Evolutionary conservation across 305 asterid genomes (phyloP).

Genomic region (Fraxinus velutina): DNA sequence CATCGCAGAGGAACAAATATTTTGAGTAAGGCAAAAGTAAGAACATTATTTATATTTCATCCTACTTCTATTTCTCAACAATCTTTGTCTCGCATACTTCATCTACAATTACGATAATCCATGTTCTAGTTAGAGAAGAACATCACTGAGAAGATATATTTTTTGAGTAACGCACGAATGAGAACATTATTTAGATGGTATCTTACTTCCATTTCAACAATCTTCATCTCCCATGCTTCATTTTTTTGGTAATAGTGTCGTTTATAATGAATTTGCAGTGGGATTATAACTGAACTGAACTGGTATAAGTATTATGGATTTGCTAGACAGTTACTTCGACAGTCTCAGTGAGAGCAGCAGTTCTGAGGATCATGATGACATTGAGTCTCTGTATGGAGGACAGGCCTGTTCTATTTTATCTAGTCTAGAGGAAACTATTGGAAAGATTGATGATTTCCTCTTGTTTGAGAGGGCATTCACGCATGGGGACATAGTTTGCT

Average conservation of each 20-base stretch:
- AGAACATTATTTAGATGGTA: not conserved
- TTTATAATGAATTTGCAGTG: conserved; percentile 21
- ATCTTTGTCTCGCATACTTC: not conserved
- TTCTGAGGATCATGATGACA: conserved; percentile 76
- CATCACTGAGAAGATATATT: not conserved
- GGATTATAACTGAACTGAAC: not conserved
- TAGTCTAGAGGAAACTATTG: conserved; percentile 73
- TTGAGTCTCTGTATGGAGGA: conserved; percentile 63
- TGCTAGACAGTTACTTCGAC: conserved; percentile 57
- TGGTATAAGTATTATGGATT: conserved; percentile 54
- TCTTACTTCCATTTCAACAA: not conserved
- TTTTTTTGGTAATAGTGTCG: not conserved
- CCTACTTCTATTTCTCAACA: not conserved
- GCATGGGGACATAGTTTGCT: conserved; percentile 68
- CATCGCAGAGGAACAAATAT: not conserved
- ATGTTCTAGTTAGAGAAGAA: not conserved
- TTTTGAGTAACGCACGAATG: not conserved
- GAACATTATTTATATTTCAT: not conserved
- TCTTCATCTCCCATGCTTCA: not conserved
- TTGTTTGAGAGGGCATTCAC: conserved; percentile 67
- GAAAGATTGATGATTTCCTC: conserved; percentile 81
- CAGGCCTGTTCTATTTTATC: conserved; percentile 75
- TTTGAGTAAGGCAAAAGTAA: not conserved
- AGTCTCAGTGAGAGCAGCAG: conserved; percentile 76
- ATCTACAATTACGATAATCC: not conserved